phyloP scores from a whole-genome alignment of 2,329 filamentous ascomycete genomes.

The Thelonectria olida region DNA sequence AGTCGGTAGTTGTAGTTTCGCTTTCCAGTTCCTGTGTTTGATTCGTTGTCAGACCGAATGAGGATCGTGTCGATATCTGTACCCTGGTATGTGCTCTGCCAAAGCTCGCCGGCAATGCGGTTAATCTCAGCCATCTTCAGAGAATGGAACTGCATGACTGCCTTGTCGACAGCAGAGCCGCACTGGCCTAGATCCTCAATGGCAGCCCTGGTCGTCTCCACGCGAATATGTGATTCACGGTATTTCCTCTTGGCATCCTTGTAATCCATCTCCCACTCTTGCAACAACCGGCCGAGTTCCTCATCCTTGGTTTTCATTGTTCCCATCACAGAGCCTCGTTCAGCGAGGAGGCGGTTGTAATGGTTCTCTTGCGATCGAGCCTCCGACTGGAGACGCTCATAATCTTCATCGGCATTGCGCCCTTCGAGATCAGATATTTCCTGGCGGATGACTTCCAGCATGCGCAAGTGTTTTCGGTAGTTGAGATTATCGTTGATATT shows the following conservation, averaged over 20 bases:
- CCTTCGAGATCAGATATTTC: slow-evolving; percentile 81
- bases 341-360: slow-evolving; percentile 74
- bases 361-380: slow-evolving; percentile 72
- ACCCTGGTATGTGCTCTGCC: slow-evolving; percentile 95
- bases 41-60: slow-evolving; percentile 91
- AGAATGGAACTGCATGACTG: slow-evolving; percentile 95
- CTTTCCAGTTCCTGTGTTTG: slow-evolving; percentile 74
- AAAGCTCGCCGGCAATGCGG: slow-evolving; percentile 92
- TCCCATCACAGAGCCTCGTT: slow-evolving; percentile 79
- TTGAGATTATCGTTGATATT: slow-evolving; percentile 90
- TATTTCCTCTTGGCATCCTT: slow-evolving; percentile 82
- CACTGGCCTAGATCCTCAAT: slow-evolving; percentile 91
- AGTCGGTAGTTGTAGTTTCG: slow-evolving; percentile 96
- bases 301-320: slow-evolving; percentile 86
- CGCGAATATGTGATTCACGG: slow-evolving; percentile 87
- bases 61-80: slow-evolving; percentile 97
- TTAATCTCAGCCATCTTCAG: slow-evolving; percentile 99
- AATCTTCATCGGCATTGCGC: slow-evolving; percentile 85
- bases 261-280: slow-evolving; percentile 88
- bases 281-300: slow-evolving; percentile 75
- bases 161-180: slow-evolving; percentile 85
- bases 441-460: slow-evolving; percentile 70
- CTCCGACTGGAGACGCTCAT: slow-evolving; percentile 76
- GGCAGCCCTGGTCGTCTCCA: slow-evolving; percentile 90
- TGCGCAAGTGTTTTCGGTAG: slow-evolving; percentile 78